These are phyloP conservation scores for Smittium culicis DNA, from an alignment of 371 early-diverging fungal species.

Conservation along the genomic window DNA sequence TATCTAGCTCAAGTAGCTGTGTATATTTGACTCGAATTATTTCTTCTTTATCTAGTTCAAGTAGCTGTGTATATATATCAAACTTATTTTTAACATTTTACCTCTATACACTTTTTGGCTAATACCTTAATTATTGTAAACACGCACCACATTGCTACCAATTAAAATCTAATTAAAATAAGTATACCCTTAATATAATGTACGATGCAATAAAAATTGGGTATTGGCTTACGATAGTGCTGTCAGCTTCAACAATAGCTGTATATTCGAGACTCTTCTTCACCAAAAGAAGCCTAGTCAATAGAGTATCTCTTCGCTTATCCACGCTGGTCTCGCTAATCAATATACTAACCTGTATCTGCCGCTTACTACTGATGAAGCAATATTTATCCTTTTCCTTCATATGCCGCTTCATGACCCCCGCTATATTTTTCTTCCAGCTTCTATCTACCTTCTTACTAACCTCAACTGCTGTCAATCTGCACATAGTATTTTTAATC, in stretches of 20 bases:
- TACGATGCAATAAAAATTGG: background rate
- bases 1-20: too few species aligned
- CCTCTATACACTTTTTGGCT: too few species aligned
- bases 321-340: background rate
- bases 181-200: too few species aligned
- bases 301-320: conserved; percentile 3
- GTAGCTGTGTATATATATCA: too few species aligned
- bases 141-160: too few species aligned
- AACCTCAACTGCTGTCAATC: conserved; percentile 4
- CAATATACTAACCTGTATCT: background rate
- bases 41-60: too few species aligned
- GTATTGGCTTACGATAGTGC: background rate
- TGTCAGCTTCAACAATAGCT: background rate
- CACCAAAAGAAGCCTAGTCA: background rate
- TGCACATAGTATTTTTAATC: conserved; percentile 7
- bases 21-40: too few species aligned
- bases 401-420: background rate
- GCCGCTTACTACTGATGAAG: background rate
- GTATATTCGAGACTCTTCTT: background rate
- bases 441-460: conserved; percentile 1
- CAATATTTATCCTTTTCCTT: background rate
- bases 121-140: too few species aligned
- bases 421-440: background rate
- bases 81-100: too few species aligned
- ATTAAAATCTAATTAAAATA: too few species aligned